These are phyloP conservation scores for Ophiostoma australiae DNA, from an alignment of 2,329 filamentous ascomycete genomes.

Conservation along the genomic window DNA sequence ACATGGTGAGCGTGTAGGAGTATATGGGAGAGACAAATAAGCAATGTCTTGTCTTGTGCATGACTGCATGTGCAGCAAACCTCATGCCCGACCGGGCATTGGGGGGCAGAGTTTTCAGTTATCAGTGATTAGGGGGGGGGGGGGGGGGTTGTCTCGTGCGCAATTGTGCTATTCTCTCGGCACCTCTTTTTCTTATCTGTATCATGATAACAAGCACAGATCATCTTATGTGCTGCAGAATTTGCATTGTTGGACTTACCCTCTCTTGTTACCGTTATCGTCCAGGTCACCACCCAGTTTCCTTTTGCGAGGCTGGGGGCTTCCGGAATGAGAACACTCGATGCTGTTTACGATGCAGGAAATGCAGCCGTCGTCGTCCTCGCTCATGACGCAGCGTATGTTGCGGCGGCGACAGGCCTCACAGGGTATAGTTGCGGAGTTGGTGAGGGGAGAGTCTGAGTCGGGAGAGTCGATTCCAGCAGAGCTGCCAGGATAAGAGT, in stretches of 20 bases:
- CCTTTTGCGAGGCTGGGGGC: constrained; percentile 72
- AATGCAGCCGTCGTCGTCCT: constrained; percentile 71
- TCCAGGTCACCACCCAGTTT: constrained; percentile 65
- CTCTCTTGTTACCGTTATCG: constrained; percentile 58
- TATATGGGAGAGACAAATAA: background rate
- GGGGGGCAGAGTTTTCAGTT: background rate
- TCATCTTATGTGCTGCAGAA: background rate
- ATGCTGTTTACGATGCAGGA: constrained; percentile 73
- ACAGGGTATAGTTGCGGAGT: constrained; percentile 52
- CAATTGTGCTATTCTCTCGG: constrained; percentile 2
- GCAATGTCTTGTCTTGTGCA: background rate
- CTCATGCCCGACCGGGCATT: constrained; percentile 9
- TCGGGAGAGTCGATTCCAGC: constrained; percentile 51
- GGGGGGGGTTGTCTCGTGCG: background rate
- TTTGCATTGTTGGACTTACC: constrained; percentile 42
- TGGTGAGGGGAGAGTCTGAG: constrained; percentile 42
- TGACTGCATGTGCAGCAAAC: background rate
- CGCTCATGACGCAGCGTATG: constrained; percentile 67
- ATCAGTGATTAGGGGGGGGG: background rate
- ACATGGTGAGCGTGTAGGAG: background rate
- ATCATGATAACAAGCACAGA: constrained; percentile 6
- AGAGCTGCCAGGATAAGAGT: constrained; percentile 48
- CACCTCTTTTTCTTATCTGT: constrained; percentile 7
- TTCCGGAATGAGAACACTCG: constrained; percentile 73
- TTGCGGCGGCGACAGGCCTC: constrained; percentile 71